Conservation (phyloP, 1,139 yeast species). For the Trichomonascaceae sp. region DNA sequence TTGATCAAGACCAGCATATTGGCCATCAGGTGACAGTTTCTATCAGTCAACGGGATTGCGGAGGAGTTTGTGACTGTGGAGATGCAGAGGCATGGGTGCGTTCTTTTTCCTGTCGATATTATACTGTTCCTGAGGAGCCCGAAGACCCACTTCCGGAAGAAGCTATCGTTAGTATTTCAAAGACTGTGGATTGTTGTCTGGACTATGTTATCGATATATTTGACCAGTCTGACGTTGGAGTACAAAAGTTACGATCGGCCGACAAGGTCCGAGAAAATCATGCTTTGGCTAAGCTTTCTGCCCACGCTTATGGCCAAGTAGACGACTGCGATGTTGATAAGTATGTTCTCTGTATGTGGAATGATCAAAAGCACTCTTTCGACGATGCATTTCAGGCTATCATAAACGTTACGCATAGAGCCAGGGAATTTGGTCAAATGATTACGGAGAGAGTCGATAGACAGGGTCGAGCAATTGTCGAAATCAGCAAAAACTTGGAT, state of each 20-base stretch:
- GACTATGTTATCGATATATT: slow-evolving; percentile 78
- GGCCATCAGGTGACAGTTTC: slow-evolving; percentile 74
- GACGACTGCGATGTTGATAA: slow-evolving; percentile 43
- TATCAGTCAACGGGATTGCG: slow-evolving; percentile 72
- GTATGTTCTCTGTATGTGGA: slow-evolving; percentile 60
- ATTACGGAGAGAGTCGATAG: slow-evolving; percentile 58
- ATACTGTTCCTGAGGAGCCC: slow-evolving; percentile 20
- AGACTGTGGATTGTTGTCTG: slow-evolving; percentile 49
- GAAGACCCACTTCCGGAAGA: slow-evolving; percentile 27
- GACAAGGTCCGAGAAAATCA: slow-evolving; percentile 24
- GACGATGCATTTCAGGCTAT: slow-evolving; percentile 68
- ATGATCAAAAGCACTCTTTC: slow-evolving; percentile 72
- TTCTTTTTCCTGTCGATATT: slow-evolving; percentile 47
- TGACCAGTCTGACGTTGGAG: slow-evolving; percentile 38
- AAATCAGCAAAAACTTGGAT: slow-evolving; percentile 48
- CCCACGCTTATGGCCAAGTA: slow-evolving; percentile 36
- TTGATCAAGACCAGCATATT: slow-evolving; percentile 58
- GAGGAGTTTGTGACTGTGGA: slow-evolving; percentile 96
- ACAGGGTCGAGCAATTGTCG: slow-evolving; percentile 65
- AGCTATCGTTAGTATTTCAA: slow-evolving; percentile 23
- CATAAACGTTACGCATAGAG: slow-evolving; percentile 57
- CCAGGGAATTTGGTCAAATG: slow-evolving; percentile 66
- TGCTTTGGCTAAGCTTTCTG: slow-evolving; percentile 33
- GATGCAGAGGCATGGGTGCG: slow-evolving; percentile 74
- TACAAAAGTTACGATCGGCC: slow-evolving; percentile 26